Evolutionary conservation across 345 rosid genomes (phyloP), one percentile per base, ranked within the genome.

Genomic region (Citrus australasica): DNA sequence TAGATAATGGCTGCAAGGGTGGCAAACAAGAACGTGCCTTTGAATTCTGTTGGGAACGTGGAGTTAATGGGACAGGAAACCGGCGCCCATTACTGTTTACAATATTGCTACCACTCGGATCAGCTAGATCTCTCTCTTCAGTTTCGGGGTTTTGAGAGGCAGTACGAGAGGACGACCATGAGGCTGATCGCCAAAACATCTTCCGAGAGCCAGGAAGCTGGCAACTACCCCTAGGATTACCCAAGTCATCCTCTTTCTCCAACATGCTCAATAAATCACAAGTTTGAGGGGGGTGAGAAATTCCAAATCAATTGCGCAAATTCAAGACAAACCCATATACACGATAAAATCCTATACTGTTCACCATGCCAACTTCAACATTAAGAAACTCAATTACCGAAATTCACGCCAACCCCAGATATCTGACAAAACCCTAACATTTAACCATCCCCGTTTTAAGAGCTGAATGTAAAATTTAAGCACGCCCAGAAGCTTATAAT

Each of bases 111-210:
- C 86, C 89, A 79, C 70, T 83, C 8, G 91, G 89, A 80, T 83
- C 93, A 27, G 78, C 73, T 60, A 87, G 77, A 42, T 84, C 88
- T 72, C 79, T 88, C 69, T 83, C 92, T 73, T 85, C 98, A 13
- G 69, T 67, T 40, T 83, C 87, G 4, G 93, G 86, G 69, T 77
- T 86, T 80, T 91, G 93, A 70, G 85, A 79, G 46, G 89, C 88
- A 4, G 97, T 93, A 71, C 99, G 89, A 55, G 98, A 93, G 62
- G 98, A 85, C 9, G 99, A 97, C 99, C 99, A 97, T 9, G 99
- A 97, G 2, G 94, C 98, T 4, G 98, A 97, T 16, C 98, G 91
- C 97, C 97, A 94, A 83, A 89, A 97, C 94, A 90, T 84, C 86
- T 87, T 92, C 83, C 88, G 86, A 69, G 92, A 84, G 55, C 90